phyloP scores from a whole-genome alignment of 805 yeast genomes.

The Kluyveromyces siamensis region DNA sequence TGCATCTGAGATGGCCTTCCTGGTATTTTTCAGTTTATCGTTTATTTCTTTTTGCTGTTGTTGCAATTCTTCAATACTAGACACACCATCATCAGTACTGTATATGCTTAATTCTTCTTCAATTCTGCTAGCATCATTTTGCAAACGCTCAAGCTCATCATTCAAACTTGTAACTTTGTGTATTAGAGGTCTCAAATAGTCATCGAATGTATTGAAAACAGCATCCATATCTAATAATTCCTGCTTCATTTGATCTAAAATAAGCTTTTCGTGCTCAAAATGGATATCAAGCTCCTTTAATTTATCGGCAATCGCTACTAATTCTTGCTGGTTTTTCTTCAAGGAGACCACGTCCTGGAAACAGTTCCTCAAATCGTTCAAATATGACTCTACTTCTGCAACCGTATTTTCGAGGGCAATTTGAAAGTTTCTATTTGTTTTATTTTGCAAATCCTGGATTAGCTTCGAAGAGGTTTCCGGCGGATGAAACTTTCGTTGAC shows the following conservation, averaged over 20 bases:
- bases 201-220: slow-evolving; percentile 6
- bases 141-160: slow-evolving; percentile 19
- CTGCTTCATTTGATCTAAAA: slow-evolving; percentile 16
- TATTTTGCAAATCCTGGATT: slow-evolving; percentile 23
- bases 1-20: slow-evolving; percentile 16
- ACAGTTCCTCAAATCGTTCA: slow-evolving; percentile 15
- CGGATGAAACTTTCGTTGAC: slow-evolving; percentile 56
- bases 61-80: slow-evolving; percentile 22
- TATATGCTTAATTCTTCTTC: slow-evolving; percentile 21
- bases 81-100: slow-evolving; percentile 12
- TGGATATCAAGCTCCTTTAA: slow-evolving; percentile 3
- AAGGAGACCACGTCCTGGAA: slow-evolving; percentile 17
- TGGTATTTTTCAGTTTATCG: slow-evolving; percentile 12
- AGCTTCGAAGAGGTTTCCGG: slow-evolving; percentile 19
- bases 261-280: slow-evolving; percentile 6
- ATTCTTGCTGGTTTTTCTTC: slow-evolving; percentile 2
- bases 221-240: slow-evolving; percentile 14
- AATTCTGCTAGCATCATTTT: slow-evolving; percentile 13
- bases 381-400: slow-evolving; percentile 24
- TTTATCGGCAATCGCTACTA: slow-evolving; percentile 1
- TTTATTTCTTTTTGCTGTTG: slow-evolving; percentile 13
- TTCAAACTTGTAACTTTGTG: slow-evolving; percentile 18
- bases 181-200: slow-evolving; percentile 15
- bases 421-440: slow-evolving; percentile 27
- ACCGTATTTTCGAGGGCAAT: slow-evolving; percentile 28